Evolutionary conservation across 306 rosid genomes (phyloP).

Genomic region (Cyamopsis tetragonoloba): DNA sequence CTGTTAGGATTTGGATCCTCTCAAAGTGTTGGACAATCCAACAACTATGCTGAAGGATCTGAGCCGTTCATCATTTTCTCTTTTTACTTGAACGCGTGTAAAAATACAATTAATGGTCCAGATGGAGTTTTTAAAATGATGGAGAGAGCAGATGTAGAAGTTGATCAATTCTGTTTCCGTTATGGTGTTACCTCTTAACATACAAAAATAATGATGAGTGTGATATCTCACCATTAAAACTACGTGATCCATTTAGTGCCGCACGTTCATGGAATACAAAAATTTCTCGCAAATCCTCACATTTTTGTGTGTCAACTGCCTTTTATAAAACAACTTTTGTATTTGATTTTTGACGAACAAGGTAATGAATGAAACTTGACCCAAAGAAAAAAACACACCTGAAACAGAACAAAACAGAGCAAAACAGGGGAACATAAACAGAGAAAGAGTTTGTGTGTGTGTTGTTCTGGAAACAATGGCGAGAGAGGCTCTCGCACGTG

Average conservation of each 20-base stretch:
- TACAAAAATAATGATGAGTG: no score
- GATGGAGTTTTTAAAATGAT: no score
- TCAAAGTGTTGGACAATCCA: no score
- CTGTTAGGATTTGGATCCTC: no score
- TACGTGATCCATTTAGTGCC: conserved; percentile 12
- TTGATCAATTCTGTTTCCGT: no score
- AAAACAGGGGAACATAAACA: conserved; percentile 9
- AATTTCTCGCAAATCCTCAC: conserved; percentile 27
- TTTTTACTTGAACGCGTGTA: no score
- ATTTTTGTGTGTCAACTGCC: conserved; percentile 13
- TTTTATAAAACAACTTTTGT: neutral
- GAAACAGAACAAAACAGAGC: neutral
- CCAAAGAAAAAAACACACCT: neutral
- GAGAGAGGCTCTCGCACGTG: conserved; percentile 56
- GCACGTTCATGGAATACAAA: conserved; percentile 13
- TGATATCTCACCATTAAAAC: neutral
- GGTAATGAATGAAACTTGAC: no score
- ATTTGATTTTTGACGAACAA: neutral
- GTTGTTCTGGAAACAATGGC: conserved; percentile 53
- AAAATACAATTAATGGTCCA: no score
- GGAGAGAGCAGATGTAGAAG: no score
- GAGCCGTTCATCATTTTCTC: no score
- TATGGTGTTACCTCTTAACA: no score
- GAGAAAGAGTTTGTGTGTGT: conserved; percentile 10
- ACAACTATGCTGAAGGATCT: no score